These are phyloP conservation scores for Apodospora peruviana DNA, from an alignment of 495 filamentous ascomycete species.

Conservation along the genomic window DNA sequence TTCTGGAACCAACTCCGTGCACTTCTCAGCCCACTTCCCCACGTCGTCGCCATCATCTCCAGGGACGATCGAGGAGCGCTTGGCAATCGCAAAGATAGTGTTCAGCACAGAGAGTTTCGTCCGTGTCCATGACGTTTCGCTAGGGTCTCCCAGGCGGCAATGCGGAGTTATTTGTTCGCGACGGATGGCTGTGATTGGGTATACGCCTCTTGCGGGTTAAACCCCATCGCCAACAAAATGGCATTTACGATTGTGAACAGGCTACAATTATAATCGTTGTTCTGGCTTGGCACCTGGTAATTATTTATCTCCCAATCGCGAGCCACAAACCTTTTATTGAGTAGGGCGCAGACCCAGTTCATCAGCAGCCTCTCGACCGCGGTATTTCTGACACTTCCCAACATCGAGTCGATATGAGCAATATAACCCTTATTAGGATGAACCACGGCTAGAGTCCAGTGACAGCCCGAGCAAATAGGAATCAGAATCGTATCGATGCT, in stretches of 20 bases:
- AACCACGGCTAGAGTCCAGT: constrained; percentile 69
- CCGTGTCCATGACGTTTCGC: no score
- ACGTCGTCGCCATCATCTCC: no score
- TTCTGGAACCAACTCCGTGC: no score
- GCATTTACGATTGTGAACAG: constrained; percentile 73
- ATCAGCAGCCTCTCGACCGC: constrained; percentile 13
- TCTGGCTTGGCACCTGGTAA: constrained; percentile 49
- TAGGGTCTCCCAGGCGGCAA: no score
- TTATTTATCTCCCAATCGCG: constrained; percentile 57
- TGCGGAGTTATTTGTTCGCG: no score
- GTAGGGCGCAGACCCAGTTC: constrained; percentile 53
- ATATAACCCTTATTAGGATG: constrained; percentile 57
- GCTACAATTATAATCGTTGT: constrained; percentile 74
- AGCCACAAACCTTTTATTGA: constrained; percentile 51
- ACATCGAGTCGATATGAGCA: constrained; percentile 71
- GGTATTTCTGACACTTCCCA: constrained; percentile 17
- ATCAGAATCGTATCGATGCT: constrained; percentile 40
- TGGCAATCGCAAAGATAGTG: no score
- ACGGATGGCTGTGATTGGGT: constrained; percentile 48
- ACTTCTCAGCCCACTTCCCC: no score
- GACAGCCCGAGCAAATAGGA: constrained; percentile 36
- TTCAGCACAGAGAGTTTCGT: no score
- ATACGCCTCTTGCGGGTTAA: constrained; percentile 55
- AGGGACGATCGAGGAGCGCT: no score
- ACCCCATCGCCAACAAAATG: constrained; percentile 59